Percentiles rank a stretch among this genome's conserved stretches.
phyloP scores from a whole-genome alignment of 1,284 basidiomycete genomes.

The Microbotryum violaceum region DNA sequence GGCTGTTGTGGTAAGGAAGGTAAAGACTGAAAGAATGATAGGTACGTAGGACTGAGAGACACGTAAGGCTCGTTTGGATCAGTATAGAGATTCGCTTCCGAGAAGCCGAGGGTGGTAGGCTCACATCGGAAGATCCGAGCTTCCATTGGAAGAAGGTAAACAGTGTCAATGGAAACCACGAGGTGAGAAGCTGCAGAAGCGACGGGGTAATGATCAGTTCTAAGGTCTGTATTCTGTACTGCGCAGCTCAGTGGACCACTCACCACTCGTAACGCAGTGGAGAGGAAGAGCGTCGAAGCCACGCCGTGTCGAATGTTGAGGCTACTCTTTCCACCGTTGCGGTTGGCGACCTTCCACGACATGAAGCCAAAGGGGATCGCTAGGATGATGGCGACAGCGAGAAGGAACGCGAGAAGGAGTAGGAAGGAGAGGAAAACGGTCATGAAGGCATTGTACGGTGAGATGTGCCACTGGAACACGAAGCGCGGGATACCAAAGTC shows the following conservation, averaged over 20 bases:
- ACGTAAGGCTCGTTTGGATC: too few relatives aligned
- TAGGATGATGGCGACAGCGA: constrained; percentile 24
- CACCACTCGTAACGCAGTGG: too few relatives aligned
- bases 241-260: too few relatives aligned
- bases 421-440: constrained; percentile 35
- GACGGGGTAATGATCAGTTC: not conserved
- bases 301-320: constrained; percentile 38
- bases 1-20: constrained; percentile 52
- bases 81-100: not conserved
- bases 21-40: constrained; percentile 54
- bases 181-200: constrained; percentile 51
- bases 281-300: constrained; percentile 40
- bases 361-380: constrained; percentile 15
- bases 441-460: constrained; percentile 33
- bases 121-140: constrained; percentile 40
- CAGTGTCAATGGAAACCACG: constrained; percentile 60
- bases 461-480: constrained; percentile 19
- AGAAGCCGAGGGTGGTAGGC: not conserved
- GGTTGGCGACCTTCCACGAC: constrained; percentile 1
- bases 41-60: constrained; percentile 72
- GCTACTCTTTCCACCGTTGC: not conserved
- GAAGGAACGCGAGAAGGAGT: constrained; percentile 25
- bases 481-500: constrained; percentile 5
- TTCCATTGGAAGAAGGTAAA: constrained; percentile 85
- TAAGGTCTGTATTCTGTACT: too few relatives aligned